Conservation (phyloP, 1,284 basidiomycete genomes). For the Cerrena zonata region DNA sequence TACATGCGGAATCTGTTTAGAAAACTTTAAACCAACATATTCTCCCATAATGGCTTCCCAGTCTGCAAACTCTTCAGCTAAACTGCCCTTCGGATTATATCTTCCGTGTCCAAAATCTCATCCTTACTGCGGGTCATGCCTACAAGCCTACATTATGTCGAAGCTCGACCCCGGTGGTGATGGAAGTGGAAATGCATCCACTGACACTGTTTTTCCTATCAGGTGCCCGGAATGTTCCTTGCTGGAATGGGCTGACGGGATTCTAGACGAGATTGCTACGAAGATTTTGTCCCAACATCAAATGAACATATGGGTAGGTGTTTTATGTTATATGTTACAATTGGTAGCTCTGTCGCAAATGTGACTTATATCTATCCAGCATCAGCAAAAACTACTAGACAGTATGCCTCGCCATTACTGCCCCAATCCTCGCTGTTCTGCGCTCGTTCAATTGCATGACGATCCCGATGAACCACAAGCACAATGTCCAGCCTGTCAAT, state of each 20-base stretch:
- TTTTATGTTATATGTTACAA: background rate
- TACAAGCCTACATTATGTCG: constrained; percentile 31
- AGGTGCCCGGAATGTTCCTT: constrained; percentile 35
- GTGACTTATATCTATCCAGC: constrained; percentile 18
- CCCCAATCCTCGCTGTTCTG: constrained; percentile 36
- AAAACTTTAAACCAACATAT: constrained; percentile 31
- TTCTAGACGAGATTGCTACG: constrained; percentile 31
- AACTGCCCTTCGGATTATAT: constrained; percentile 32
- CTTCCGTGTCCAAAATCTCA: constrained; percentile 34
- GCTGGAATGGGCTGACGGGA: constrained; percentile 30
- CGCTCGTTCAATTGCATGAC: constrained; percentile 32
- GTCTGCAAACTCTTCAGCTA: constrained; percentile 32
- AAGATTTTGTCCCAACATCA: constrained; percentile 29
- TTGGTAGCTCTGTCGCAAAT: no score
- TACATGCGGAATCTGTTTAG: constrained; percentile 37
- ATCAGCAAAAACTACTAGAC: constrained; percentile 35
- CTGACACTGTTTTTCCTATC: constrained; percentile 35
- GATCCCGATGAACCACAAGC: constrained; percentile 32
- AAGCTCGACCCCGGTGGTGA: constrained; percentile 34
- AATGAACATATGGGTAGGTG: constrained; percentile 34
- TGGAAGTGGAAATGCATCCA: constrained; percentile 23
- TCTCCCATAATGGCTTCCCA: constrained; percentile 31
- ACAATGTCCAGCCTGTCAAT: constrained; percentile 30
- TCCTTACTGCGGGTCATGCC: constrained; percentile 34
- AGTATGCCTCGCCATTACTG: constrained; percentile 34